A percentile compares a stretch with the other conserved stretches of the same genome.
Evolutionary conservation across 2,329 filamentous ascomycete species (phyloP).

Genomic region (Beauveria brongniartii): DNA sequence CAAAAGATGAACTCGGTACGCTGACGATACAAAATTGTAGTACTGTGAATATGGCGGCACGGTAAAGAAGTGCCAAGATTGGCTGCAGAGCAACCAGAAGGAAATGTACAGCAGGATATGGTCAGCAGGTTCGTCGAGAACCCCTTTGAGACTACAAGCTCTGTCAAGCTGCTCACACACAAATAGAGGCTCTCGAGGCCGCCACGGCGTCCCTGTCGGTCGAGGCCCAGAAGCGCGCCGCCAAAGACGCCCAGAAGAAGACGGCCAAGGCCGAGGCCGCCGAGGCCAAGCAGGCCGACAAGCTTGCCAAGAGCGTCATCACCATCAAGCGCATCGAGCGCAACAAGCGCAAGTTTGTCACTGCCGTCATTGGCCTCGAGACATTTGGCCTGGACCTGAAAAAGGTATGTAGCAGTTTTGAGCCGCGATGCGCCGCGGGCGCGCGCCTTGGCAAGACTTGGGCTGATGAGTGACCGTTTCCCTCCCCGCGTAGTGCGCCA

Average conservation of each 20-base stretch:
- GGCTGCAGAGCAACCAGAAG: slow-evolving; percentile 71
- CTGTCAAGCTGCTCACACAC: neutral
- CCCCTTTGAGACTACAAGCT: no score
- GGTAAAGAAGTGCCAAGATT: slow-evolving; percentile 93
- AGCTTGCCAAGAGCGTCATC: slow-evolving; percentile 73
- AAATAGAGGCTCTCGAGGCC: slow-evolving; percentile 67
- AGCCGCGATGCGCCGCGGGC: no score
- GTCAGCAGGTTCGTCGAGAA: slow-evolving; percentile 59
- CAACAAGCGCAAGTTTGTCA: slow-evolving; percentile 97
- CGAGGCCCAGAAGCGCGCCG: slow-evolving; percentile 87
- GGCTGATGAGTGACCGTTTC: neutral
- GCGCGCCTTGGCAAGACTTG: no score
- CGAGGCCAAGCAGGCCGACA: slow-evolving; percentile 75
- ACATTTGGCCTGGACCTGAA: slow-evolving; percentile 88
- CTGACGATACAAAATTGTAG: slow-evolving; percentile 38
- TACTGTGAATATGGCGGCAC: slow-evolving; percentile 99
- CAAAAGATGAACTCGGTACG: slow-evolving; percentile 14
- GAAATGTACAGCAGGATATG: slow-evolving; percentile 73
- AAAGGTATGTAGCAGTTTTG: slow-evolving; percentile 43
- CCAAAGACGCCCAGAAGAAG: slow-evolving; percentile 95
- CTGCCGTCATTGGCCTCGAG: slow-evolving; percentile 83
- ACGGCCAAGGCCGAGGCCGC: slow-evolving; percentile 85
- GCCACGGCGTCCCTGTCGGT: slow-evolving; percentile 80
- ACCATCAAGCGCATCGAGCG: slow-evolving; percentile 95
- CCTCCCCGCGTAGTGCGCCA: slow-evolving; percentile 51